Evolutionary conservation across 2,329 filamentous ascomycete species (phyloP).

Genomic region (Fusarium sambucinum): DNA sequence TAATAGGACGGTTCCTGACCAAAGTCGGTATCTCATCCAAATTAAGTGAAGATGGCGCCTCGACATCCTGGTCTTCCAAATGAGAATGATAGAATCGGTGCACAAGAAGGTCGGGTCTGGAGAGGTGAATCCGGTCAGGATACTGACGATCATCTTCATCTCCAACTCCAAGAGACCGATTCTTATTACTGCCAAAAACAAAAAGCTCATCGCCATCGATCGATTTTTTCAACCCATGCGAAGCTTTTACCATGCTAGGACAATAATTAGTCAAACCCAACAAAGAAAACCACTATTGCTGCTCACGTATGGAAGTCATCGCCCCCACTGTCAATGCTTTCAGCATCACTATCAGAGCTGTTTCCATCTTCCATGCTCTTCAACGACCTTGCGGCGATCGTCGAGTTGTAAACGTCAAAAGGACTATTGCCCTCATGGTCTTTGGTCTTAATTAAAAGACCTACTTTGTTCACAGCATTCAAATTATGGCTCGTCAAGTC

Average conservation of each 20-base stretch:
- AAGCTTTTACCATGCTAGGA: slow-evolving; percentile 37
- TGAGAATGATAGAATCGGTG: slow-evolving; percentile 79
- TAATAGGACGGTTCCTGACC: slow-evolving; percentile 76
- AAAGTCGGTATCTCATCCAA: slow-evolving; percentile 75
- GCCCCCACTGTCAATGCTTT: slow-evolving; percentile 63
- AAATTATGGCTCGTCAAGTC: slow-evolving; percentile 71
- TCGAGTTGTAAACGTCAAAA: slow-evolving; percentile 91
- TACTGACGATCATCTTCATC: slow-evolving; percentile 95
- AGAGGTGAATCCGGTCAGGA: slow-evolving; percentile 83
- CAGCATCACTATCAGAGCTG: slow-evolving; percentile 64
- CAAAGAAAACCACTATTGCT: neutral
- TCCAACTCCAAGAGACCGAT: slow-evolving; percentile 91
- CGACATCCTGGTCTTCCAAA: slow-evolving; percentile 60
- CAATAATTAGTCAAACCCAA: slow-evolving; percentile 31
- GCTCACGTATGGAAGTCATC: slow-evolving; percentile 50
- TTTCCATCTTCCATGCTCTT: slow-evolving; percentile 62
- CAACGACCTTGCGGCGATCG: slow-evolving; percentile 82
- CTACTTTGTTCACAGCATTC: slow-evolving; percentile 70
- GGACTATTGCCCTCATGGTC: slow-evolving; percentile 95
- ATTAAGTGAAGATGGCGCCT: slow-evolving; percentile 46
- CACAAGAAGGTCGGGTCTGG: slow-evolving; percentile 81
- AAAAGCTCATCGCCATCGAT: slow-evolving; percentile 83
- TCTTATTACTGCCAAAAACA: slow-evolving; percentile 96
- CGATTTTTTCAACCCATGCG: slow-evolving; percentile 35
- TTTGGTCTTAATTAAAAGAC: slow-evolving; percentile 91